Conservation (phyloP, 257 asterid genomes). For the Plectranthus barbatus region DNA sequence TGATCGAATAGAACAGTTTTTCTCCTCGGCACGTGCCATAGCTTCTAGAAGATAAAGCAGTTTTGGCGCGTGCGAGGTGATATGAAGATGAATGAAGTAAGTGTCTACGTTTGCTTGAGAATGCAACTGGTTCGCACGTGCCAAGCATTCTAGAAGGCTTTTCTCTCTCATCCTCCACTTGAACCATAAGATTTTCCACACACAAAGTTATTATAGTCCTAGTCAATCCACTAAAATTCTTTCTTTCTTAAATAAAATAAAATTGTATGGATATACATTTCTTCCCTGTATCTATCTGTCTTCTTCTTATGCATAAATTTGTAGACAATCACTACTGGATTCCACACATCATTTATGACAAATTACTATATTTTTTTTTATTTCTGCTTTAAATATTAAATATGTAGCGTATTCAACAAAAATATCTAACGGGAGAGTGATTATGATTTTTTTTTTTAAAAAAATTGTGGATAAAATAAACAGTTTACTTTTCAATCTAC, state of each 20-base stretch:
- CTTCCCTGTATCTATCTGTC: not conserved
- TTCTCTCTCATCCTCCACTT: not conserved
- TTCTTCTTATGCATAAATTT: not conserved
- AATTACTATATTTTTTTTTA: no score
- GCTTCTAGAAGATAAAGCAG: constrained; percentile 8
- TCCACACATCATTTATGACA: no score
- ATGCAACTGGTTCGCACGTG: not conserved
- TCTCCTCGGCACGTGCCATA: not conserved
- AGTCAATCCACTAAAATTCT: not conserved
- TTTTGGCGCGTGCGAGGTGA: not conserved
- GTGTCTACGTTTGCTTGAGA: not conserved
- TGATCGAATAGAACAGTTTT: not conserved
- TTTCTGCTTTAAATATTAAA: no score
- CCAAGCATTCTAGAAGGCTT: constrained; percentile 32
- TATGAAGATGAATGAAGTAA: no score
- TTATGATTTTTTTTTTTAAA: no score
- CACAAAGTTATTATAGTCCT: not conserved
- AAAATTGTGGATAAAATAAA: no score
- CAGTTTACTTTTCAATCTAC: no score
- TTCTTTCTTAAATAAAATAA: no score
- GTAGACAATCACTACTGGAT: not conserved
- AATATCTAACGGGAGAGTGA: no score
- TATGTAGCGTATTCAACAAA: no score
- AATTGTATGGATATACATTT: not conserved
- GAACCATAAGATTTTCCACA: not conserved